Base-by-base conservation (phyloP, 202 grass and related monocot genomes). In the Eragrostis tef region DNA sequence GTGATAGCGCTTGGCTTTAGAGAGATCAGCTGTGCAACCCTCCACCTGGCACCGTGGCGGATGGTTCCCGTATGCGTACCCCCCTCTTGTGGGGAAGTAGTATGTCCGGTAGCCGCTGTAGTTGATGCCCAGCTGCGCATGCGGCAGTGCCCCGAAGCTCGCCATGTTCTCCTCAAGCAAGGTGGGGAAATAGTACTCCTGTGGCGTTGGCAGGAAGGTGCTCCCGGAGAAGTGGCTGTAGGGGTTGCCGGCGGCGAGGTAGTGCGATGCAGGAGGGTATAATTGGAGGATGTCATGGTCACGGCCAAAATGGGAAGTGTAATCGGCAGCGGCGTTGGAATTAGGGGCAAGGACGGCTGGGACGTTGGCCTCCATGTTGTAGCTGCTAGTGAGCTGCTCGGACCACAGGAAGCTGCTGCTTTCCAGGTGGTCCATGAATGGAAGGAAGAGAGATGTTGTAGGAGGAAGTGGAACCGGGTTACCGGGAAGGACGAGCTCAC, bases 161-260 rank as follows among this genome's bases (percentile, higher is more conserved):
- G 86, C 86, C 86, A 88, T 84, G 75, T 88, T 88, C 86, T 88
- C 86, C 81, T 84, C 86, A 81, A 88, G 70, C 86, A 88, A 19
- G 2, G 76, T 80, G 12, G 86, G 86, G 76, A 84, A 88, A 76
- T 88, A 91, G 77, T 91, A 88, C 39, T 91, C 89, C 9, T 78
- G 52, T 11, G 29, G 62, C 9, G 7, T 31, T 31, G 29, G 75
- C 70, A 10, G 89, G n/a, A 48, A 85, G 43, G 27, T 8, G 43
- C 13, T 53, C 29, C 76, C 73, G 13, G 53, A 26, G 15, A 80
- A 88, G 54, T 88, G 81, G 63, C 51, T 21, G 81, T 88, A 88
- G 70, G 86, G 81, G 70, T 80, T 88, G 12, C 51, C 24, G 17
- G 22, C 45, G 79, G 64, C 20, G 67, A 88, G 86, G 63, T 88